These are phyloP conservation scores for Exophiala viscosa DNA, from an alignment of 2,329 filamentous ascomycete species.

Conservation along the genomic window DNA sequence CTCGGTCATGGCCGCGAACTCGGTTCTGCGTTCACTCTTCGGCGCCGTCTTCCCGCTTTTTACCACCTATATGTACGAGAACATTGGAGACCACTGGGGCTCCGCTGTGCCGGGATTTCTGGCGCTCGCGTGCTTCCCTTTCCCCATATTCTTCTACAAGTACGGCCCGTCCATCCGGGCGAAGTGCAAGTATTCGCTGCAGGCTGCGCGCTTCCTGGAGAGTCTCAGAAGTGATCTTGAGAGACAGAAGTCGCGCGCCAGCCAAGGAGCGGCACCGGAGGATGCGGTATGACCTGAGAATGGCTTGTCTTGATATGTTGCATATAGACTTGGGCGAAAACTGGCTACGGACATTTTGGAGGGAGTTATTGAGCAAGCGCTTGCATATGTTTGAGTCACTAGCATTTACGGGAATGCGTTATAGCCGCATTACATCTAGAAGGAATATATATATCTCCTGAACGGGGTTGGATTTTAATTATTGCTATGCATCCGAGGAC, in stretches of 20 bases:
- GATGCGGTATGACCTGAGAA: not conserved
- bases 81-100: slow-evolving; percentile 48
- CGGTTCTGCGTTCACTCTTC: slow-evolving; percentile 44
- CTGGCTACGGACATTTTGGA: too few relatives aligned
- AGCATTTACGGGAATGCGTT: too few relatives aligned
- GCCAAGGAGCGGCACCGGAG: not conserved
- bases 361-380: too few relatives aligned
- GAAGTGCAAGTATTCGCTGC: slow-evolving; percentile 20
- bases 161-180: slow-evolving; percentile 21
- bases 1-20: slow-evolving; percentile 42
- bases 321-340: too few relatives aligned
- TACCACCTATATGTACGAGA: slow-evolving; percentile 43
- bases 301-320: too few relatives aligned
- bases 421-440: too few relatives aligned
- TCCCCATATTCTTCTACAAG: slow-evolving; percentile 33
- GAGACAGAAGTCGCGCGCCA: slow-evolving; percentile 5
- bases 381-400: too few relatives aligned
- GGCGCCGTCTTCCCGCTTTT: slow-evolving; percentile 49
- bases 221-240: slow-evolving; percentile 17
- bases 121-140: slow-evolving; percentile 42
- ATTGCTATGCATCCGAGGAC: too few relatives aligned
- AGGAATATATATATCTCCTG: too few relatives aligned
- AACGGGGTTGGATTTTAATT: too few relatives aligned
- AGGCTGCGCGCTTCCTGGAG: slow-evolving; percentile 19
- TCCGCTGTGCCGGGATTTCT: slow-evolving; percentile 45